Conservation (phyloP, 1,284 basidiomycete species). For the Vanrija sp. region DNA sequence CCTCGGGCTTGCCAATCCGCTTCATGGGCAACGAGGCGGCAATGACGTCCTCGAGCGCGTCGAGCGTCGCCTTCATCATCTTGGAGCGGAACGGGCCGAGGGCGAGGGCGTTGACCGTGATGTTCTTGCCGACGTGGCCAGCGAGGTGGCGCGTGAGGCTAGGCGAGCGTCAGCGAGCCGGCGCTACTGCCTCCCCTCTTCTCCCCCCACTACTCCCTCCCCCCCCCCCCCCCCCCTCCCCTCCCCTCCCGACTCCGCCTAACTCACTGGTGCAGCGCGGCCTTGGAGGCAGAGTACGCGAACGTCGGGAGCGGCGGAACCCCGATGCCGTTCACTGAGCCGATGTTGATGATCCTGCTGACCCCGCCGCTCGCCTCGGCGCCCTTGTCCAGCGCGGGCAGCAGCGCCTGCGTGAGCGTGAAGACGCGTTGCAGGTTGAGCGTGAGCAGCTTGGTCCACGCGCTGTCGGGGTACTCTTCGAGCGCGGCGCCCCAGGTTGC, state of each 20-base stretch:
- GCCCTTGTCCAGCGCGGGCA: constrained; percentile 59
- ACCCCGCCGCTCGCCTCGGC: constrained; percentile 51
- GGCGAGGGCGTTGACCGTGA: constrained; percentile 66
- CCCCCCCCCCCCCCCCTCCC: too few species aligned
- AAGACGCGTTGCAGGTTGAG: constrained; percentile 68
- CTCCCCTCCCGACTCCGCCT: too few species aligned
- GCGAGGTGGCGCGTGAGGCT: constrained; percentile 64
- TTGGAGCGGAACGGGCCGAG: constrained; percentile 54
- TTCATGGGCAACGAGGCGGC: constrained; percentile 54
- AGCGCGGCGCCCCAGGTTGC: constrained; percentile 61
- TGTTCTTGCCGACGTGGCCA: constrained; percentile 59
- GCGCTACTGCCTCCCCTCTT: too few species aligned
- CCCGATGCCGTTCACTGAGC: constrained; percentile 59
- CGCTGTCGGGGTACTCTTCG: constrained; percentile 57
- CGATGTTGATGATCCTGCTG: constrained; percentile 63
- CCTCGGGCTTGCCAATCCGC: constrained; percentile 61
- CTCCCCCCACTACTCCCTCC: too few species aligned
- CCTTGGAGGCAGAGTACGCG: constrained; percentile 65
- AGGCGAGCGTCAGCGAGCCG: background rate
- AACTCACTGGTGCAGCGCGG: constrained; percentile 48
- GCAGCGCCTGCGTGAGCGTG: constrained; percentile 62
- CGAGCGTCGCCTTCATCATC: constrained; percentile 61
- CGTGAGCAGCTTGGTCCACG: constrained; percentile 53
- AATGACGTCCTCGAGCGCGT: constrained; percentile 54
- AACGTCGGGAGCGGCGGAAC: constrained; percentile 62